Conservation (phyloP, 768 basidiomycete genomes). For the Lactarius hatsudake region DNA sequence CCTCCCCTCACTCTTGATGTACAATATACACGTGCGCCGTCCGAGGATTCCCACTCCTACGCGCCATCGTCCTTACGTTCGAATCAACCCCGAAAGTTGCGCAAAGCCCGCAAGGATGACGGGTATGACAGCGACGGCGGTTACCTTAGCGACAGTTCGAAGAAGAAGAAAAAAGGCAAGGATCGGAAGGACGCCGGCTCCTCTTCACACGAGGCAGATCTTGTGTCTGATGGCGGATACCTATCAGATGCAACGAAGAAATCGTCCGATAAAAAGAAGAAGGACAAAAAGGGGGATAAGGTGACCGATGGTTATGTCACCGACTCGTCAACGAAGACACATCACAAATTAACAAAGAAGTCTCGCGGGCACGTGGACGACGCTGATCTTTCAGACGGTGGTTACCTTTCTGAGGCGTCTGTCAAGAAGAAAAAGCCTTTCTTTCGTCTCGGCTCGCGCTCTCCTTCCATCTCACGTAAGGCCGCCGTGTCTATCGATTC, state of each 20-base stretch:
- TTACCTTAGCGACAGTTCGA: conserved; percentile 31
- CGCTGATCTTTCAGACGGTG: conserved; percentile 35
- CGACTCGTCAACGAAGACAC: conserved; percentile 3
- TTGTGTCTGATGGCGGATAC: conserved; percentile 36
- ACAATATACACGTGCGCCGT: background rate
- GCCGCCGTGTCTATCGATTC: background rate
- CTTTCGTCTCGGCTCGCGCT: conserved; percentile 23
- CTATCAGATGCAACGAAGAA: conserved; percentile 26
- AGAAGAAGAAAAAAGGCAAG: conserved; percentile 32
- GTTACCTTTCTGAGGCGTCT: conserved; percentile 34
- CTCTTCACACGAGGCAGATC: conserved; percentile 29
- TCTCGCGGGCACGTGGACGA: conserved; percentile 11
- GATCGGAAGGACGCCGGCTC: conserved; percentile 29
- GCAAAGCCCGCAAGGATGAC: conserved; percentile 30
- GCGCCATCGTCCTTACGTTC: conserved; percentile 6
- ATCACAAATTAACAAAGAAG: conserved; percentile 26
- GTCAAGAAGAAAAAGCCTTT: conserved; percentile 33
- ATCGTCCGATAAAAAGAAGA: conserved; percentile 26
- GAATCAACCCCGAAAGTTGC: conserved; percentile 31
- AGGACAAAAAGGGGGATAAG: conserved; percentile 25
- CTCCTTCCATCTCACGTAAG: conserved; percentile 20
- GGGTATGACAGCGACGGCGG: conserved; percentile 35
- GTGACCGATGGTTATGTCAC: conserved; percentile 7
- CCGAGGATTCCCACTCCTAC: conserved; percentile 9
- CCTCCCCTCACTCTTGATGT: background rate